Evolutionary conservation across 495 filamentous ascomycete species (phyloP), one percentile per base, ranked within the genome.

Genomic region (Lepidopterella palustris): DNA sequence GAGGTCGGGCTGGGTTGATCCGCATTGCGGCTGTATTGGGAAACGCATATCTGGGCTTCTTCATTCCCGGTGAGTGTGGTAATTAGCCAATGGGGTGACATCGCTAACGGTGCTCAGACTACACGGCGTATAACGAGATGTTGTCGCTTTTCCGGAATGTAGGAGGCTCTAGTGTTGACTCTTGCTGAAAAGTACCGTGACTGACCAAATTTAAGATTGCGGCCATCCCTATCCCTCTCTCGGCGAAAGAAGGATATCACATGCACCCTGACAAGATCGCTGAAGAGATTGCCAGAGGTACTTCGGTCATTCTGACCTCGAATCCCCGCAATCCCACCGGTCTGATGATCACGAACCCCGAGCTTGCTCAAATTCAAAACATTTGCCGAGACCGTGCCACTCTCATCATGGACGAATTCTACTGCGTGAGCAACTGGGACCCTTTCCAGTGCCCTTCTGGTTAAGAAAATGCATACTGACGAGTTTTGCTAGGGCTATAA

Each of bases 241-340:
- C 84, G 2, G 82, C 89, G 68, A 82, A 86, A 18, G 91, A 96
- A 71, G 84, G 84, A 60, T 96, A 96, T 73, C 87, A 89, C 72
- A 92, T 97, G 63, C 86, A 93, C 66, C 87, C 91, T 5, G 84
- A 93, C 68, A 95, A 93, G 78, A 91, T 97, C 65, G 87, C 85
- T 45, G 86, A 91, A 62, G 91, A 95, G 70, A 91, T 96, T 57
- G 85, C 89, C 55, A 84, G 91, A 66, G 91, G 90, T 15, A 76
- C 73, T 15, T 71, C 67, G 15, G 92, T 96, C 61, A 90, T 97
- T 61, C 74, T 97, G 48, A 97, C 92, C 27, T 96, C 90, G n/a
- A 97, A 97, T 76, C 92, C 92, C 25, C 84, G 92, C 54, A 97
- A 97, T 74, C 92, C 92, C 0, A 96, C 92, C n/a, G 92, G 92